phyloP scores from a whole-genome alignment of 371 early-diverging fungal genomes.

The Lichtheimia hyalospora region DNA sequence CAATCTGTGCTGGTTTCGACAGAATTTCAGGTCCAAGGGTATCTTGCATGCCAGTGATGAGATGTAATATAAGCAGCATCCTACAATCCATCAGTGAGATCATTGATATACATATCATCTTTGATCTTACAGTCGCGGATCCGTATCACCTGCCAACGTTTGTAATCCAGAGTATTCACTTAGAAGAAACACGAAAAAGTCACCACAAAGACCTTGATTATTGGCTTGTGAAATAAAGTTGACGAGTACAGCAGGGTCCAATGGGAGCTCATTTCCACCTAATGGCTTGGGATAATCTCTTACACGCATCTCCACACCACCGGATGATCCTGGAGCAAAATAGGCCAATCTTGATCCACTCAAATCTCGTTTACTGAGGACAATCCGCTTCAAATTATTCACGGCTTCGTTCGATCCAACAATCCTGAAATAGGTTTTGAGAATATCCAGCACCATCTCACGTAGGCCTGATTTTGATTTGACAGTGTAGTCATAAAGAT shows the following conservation, averaged over 20 bases:
- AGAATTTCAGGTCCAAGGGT: slow-evolving; percentile 74
- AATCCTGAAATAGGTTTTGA: slow-evolving; percentile 57
- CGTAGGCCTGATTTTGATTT: slow-evolving; percentile 52
- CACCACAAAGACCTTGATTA: slow-evolving; percentile 62
- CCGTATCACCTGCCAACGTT: slow-evolving; percentile 22
- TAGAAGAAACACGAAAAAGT: slow-evolving; percentile 73
- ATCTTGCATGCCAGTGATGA: slow-evolving; percentile 69
- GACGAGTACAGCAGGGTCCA: slow-evolving; percentile 59
- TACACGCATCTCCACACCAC: slow-evolving; percentile 55
- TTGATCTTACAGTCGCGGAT: slow-evolving; percentile 43
- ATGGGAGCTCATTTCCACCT: slow-evolving; percentile 51
- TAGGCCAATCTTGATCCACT: slow-evolving; percentile 50
- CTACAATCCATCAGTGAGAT: slow-evolving; percentile 22
- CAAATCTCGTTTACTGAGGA: slow-evolving; percentile 50
- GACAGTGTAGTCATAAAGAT: slow-evolving; percentile 57
- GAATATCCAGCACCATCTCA: slow-evolving; percentile 48
- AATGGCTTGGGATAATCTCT: slow-evolving; percentile 23
- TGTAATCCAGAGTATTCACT: slow-evolving; percentile 68
- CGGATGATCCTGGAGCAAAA: slow-evolving; percentile 59
- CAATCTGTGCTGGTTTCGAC: slow-evolving; percentile 74
- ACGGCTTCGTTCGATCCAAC: slow-evolving; percentile 47
- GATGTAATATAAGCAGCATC: slow-evolving; percentile 52
- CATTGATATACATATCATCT: background rate
- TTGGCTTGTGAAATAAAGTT: slow-evolving; percentile 57
- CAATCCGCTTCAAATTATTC: slow-evolving; percentile 50